phyloP scores from a whole-genome alignment of 352 stramenopile species.

The Phytophthora syringae region DNA sequence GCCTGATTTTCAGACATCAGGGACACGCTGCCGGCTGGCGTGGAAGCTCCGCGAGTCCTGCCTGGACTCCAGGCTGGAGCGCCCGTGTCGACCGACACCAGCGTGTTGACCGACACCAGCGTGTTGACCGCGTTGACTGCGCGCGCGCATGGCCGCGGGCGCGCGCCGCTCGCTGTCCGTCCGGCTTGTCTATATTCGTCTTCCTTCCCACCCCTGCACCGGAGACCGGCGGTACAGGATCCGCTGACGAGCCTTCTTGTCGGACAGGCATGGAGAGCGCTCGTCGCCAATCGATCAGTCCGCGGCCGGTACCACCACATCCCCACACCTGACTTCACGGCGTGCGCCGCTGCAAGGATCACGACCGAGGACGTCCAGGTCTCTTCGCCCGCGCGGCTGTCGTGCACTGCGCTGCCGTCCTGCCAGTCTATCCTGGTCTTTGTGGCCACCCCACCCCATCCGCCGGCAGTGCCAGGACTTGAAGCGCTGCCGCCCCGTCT shows the following conservation, averaged over 20 bases:
- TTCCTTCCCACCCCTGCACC: slow-evolving; percentile 24
- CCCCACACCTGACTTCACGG: neutral
- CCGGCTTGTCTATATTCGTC: slow-evolving; percentile 31
- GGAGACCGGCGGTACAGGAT: too few species aligned
- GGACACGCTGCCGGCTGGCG: slow-evolving; percentile 31
- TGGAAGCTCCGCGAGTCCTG: too few species aligned
- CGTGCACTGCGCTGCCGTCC: neutral
- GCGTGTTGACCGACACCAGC: too few species aligned
- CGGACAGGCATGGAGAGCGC: slow-evolving; percentile 5
- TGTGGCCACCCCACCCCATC: slow-evolving; percentile 17
- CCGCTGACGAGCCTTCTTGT: slow-evolving; percentile 11
- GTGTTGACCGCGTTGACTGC: slow-evolving; percentile 35
- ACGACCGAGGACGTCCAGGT: neutral
- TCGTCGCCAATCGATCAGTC: slow-evolving; percentile 40
- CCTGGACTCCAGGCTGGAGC: too few species aligned
- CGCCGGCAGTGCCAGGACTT: slow-evolving; percentile 29
- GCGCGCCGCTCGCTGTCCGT: slow-evolving; percentile 5
- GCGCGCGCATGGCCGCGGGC: slow-evolving; percentile 3
- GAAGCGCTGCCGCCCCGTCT: slow-evolving; percentile 28
- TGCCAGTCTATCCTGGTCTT: neutral
- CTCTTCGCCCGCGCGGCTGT: neutral
- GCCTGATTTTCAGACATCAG: slow-evolving; percentile 38
- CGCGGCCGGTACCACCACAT: slow-evolving; percentile 17
- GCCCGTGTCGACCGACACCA: slow-evolving; percentile 15
- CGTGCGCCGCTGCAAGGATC: slow-evolving; percentile 8